Evolutionary conservation across 1,139 yeast genomes (phyloP).

Genomic region (Zhuliangozyma blackwelliae): DNA sequence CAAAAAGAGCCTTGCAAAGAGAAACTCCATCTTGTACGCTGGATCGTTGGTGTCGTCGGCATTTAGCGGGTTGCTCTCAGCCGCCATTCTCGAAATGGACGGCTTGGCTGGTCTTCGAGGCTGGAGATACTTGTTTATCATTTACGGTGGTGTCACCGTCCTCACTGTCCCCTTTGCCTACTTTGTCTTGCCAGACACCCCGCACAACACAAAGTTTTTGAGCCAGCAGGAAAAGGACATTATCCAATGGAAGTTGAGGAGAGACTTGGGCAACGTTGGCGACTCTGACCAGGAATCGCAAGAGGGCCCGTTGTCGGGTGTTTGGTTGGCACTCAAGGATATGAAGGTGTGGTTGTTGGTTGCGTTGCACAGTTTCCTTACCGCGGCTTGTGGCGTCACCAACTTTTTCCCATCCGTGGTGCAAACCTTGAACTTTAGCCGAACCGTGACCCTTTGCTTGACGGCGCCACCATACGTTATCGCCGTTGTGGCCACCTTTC

Average conservation of each 20-base stretch:
- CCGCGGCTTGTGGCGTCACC: slow-evolving; percentile 57
- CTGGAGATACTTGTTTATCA: slow-evolving; percentile 74
- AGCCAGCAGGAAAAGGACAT: slow-evolving; percentile 46
- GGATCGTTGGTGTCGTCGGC: slow-evolving; percentile 78
- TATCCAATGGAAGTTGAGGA: slow-evolving; percentile 40
- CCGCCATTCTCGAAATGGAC: slow-evolving; percentile 40
- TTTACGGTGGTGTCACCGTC: slow-evolving; percentile 70
- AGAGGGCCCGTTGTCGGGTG: slow-evolving; percentile 30
- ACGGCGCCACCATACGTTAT: slow-evolving; percentile 60
- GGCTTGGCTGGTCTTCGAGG: slow-evolving; percentile 38
- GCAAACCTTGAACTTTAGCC: slow-evolving; percentile 46
- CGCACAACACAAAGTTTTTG: slow-evolving; percentile 49
- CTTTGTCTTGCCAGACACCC: slow-evolving; percentile 70
- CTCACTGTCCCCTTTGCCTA: slow-evolving; percentile 53
- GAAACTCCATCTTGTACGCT: slow-evolving; percentile 57
- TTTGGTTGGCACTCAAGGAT: slow-evolving; percentile 39
- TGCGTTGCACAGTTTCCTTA: slow-evolving; percentile 44
- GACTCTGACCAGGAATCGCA: slow-evolving; percentile 37
- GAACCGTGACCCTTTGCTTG: slow-evolving; percentile 48
- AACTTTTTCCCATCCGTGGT: slow-evolving; percentile 62
- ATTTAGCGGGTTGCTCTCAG: slow-evolving; percentile 69
- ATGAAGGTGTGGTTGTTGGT: slow-evolving; percentile 45
- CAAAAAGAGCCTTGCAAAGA: slow-evolving; percentile 42
- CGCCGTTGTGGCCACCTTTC: slow-evolving; percentile 49
- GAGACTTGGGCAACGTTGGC: slow-evolving; percentile 34